Evolutionary conservation across 2,329 filamentous ascomycete genomes (phyloP).

Genomic region (Byssothecium circinans): DNA sequence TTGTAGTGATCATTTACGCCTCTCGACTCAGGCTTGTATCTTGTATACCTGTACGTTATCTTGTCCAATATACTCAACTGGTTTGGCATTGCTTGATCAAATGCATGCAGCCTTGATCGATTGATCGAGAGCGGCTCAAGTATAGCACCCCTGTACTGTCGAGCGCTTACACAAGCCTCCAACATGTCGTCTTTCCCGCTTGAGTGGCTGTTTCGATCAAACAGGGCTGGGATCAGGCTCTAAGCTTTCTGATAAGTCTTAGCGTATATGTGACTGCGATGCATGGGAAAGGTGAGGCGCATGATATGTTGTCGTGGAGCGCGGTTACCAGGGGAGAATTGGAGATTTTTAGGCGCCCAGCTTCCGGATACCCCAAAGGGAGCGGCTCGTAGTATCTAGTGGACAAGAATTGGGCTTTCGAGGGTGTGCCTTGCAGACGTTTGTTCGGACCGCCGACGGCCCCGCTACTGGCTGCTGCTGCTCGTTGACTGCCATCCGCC

Average conservation of each 20-base stretch:
- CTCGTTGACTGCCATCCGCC: not conserved
- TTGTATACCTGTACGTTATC: constrained; percentile 1
- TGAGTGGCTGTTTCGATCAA: constrained; percentile 20
- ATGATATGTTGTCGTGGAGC: constrained; percentile 12
- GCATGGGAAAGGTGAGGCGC: constrained; percentile 18
- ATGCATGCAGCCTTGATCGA: too few species aligned
- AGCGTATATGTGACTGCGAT: constrained; percentile 29
- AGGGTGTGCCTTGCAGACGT: constrained; percentile 16
- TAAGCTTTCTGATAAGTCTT: constrained; percentile 10
- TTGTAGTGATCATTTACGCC: constrained; percentile 17
- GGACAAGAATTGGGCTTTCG: too few species aligned
- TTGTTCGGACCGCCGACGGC: constrained; percentile 7
- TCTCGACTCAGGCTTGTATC: constrained; percentile 43
- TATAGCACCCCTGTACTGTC: constrained; percentile 15
- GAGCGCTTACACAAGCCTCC: constrained; percentile 31
- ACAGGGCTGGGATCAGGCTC: constrained; percentile 33
- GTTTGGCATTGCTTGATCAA: too few species aligned
- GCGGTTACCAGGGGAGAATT: constrained; percentile 15
- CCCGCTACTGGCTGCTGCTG: constrained; percentile 7
- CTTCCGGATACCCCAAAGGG: not conserved
- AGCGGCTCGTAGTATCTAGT: not conserved
- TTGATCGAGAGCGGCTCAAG: not conserved
- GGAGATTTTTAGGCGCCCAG: constrained; percentile 1
- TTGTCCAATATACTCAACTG: too few species aligned
- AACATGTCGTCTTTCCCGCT: constrained; percentile 12